Base-by-base conservation (phyloP, 2,329 filamentous ascomycete species). In the Neonectria sp. region DNA sequence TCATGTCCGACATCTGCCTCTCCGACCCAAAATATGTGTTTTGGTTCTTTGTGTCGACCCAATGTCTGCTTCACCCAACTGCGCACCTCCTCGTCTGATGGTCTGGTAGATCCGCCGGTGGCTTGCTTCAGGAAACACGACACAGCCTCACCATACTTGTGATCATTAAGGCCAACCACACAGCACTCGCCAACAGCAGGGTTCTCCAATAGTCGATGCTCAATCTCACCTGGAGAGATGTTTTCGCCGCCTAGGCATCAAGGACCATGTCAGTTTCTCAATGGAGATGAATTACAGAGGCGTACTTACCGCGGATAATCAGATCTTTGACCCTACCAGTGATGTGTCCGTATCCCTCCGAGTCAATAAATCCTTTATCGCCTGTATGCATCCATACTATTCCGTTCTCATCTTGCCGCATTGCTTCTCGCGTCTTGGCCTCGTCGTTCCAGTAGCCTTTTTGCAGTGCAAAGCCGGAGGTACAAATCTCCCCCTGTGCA, bases 291-390 rank as follows among this genome's bases (percentile, higher is more conserved):
- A 4, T 3, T n/a, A 45, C 12, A 13, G 37, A 15, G 31, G 11
- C 33, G 15, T 17, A 40, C 65, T n/a, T 60, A 75, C 91, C 91
- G 27, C 89, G 86, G 72, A 93, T 93, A 65, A 93, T 93, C 29
- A 93, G 79, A 75, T 93, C 91, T 75, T 93, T 93, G 71, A 92
- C 90, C 1, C 90, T 82, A 2, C 91, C 89, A 0, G 90, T 93
- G 69, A 93, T 93, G 55, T 85, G 82, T 43, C 80, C 74, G 55
- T 80, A 79, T 7, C 81, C 82, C 9, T 82, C 80, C 2, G 80
- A 73, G 52, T 86, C 82, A 70, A 89, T 85, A 3, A 84, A 78
- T 1, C 83, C 86, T 71, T 89, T 85, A 64, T 89, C 87, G 17
- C 87, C 87, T 0, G 87, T 88, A 60, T 85, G 82, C 68, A 89